These are phyloP conservation scores for Nemania sp. DNA, from an alignment of 2,329 filamentous ascomycete species.

Conservation along the genomic window DNA sequence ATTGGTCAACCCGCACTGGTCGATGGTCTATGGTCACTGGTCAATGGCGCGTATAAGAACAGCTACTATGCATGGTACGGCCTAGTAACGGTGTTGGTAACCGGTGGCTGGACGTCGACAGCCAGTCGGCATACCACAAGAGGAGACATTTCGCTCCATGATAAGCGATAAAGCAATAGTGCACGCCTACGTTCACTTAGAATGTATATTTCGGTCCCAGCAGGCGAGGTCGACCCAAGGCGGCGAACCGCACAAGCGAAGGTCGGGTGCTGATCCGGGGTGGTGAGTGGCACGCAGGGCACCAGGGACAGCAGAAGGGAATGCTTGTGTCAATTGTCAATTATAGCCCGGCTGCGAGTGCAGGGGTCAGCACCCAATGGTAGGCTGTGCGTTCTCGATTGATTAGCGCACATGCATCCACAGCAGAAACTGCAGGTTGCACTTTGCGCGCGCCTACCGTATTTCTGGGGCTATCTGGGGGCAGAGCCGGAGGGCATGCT, in stretches of 20 bases:
- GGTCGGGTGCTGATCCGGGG: background rate
- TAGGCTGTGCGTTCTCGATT: constrained; percentile 22
- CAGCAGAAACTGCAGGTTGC: background rate
- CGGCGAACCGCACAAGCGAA: background rate
- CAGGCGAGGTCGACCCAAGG: constrained; percentile 5
- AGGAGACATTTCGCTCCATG: constrained; percentile 18
- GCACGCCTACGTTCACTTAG: constrained; percentile 26
- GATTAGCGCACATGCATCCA: background rate
- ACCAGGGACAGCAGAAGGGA: background rate
- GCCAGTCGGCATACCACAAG: constrained; percentile 8
- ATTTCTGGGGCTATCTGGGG: too few relatives aligned
- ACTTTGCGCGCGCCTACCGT: constrained; percentile 33
- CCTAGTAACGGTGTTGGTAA: background rate
- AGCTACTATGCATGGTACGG: constrained; percentile 8
- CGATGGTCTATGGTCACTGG: too few relatives aligned
- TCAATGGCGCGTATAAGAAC: constrained; percentile 14
- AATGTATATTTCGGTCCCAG: constrained; percentile 25
- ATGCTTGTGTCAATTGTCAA: constrained; percentile 12
- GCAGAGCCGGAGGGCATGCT: background rate
- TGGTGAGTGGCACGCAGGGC: constrained; percentile 20
- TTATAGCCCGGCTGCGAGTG: background rate
- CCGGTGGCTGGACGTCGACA: constrained; percentile 9
- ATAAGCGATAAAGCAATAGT: too few relatives aligned
- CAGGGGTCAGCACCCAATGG: constrained; percentile 11
- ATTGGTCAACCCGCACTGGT: constrained; percentile 25